phyloP scores from a whole-genome alignment of 2,329 filamentous ascomycete species.

The Fusarium praegraminearum region DNA sequence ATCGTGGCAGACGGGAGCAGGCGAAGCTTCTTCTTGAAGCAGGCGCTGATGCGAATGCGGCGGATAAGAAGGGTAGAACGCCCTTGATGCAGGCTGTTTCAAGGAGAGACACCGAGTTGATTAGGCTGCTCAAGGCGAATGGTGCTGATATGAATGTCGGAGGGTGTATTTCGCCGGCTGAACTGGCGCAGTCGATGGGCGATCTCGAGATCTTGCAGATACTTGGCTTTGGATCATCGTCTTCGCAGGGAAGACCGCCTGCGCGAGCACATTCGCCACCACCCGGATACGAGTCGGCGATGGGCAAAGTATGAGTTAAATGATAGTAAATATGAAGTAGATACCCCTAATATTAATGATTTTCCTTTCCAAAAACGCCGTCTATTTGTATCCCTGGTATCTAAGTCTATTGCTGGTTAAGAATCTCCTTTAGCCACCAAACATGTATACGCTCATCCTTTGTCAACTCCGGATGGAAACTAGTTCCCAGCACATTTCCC shows the following conservation, averaged over 20 bases:
- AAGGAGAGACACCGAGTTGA: conserved; percentile 46
- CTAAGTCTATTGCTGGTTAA: conserved; percentile 42
- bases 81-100: conserved; percentile 52
- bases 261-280: conserved; percentile 39
- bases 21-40: conserved; percentile 47
- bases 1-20: conserved; percentile 41
- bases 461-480: conserved; percentile 95
- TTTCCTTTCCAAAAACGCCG: conserved; percentile 27
- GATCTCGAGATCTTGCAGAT: conserved; percentile 46
- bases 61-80: conserved; percentile 49
- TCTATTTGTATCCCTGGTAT: conserved; percentile 7
- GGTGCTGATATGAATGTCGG: conserved; percentile 45
- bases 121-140: conserved; percentile 47
- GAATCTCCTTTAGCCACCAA: conserved; percentile 87
- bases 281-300: conserved; percentile 37
- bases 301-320: conserved; percentile 31
- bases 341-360: conserved; percentile 30
- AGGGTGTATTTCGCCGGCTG: conserved; percentile 38
- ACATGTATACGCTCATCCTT: conserved; percentile 87
- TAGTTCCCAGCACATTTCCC: conserved; percentile 92
- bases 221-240: conserved; percentile 37
- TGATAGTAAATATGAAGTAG: not conserved
- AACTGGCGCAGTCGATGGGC: conserved; percentile 43
- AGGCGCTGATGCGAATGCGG: conserved; percentile 51
- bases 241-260: not conserved